Evolutionary conservation across 352 stramenopile species (phyloP), one percentile per base, ranked within the genome.

Genomic region (Globisporangium canariense): DNA sequence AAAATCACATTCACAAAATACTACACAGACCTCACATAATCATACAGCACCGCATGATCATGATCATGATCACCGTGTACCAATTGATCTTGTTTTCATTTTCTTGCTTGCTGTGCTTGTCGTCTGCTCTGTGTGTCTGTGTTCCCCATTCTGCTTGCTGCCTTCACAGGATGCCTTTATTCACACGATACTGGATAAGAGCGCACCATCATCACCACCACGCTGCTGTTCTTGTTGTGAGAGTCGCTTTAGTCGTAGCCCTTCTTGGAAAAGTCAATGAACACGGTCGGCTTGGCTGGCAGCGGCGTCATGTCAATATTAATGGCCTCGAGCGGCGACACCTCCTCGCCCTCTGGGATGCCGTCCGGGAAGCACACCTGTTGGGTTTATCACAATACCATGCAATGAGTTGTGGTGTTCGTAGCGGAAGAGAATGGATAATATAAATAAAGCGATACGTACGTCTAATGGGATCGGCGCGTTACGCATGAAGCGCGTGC

Each of bases 401-500:
- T 11, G 14, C 36, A 41, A 41, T 41, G 36, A 41, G 36, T 41
- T 14, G 36, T 14, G 36, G 10, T 14, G 11, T 14, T 41, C 36
- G 14, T 41, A 41, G 36, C 36, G 36, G 36, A 41, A 4, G 36
- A 16, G 36, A 9, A 46, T 16, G 51, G 51, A 40, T 28, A 62
- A 18, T 6, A 20, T 3, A n/a, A 9, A 52, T 34, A 20, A 62
- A 40, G 2, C 49, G 16, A 49, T 1, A 73, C 68, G 64, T 67
- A 98, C 90, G 67, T 98, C 88, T 34, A 99, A 86, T 45, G 97
- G 97, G 57, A 97, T 92, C 32, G 98, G 95, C 41, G 97, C 91
- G 77, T 99, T 99, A 60, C 98, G 90, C 97, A 99, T 99, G 78
- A 99, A 99, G 59, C 98, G 94, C 66, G 92, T 96, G 60, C 98